Evolutionary conservation across 768 basidiomycete genomes (phyloP).

Genomic region (Suillus brevipes): DNA sequence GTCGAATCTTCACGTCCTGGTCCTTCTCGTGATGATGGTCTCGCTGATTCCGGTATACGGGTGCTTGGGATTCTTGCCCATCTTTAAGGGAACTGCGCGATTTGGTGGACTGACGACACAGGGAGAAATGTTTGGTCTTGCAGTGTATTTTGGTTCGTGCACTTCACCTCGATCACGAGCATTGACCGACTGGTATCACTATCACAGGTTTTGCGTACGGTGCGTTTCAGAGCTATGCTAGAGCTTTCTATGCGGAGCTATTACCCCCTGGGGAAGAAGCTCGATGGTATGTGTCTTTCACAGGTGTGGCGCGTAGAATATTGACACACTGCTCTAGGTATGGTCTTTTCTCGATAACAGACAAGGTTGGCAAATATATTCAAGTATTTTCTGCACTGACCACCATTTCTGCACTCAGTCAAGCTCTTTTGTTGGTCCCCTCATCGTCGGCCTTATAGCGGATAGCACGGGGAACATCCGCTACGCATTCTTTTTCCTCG

Average conservation of each 20-base stretch:
- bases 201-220: constrained; percentile 72
- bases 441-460: constrained; percentile 84
- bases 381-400: background rate
- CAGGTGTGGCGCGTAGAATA: background rate
- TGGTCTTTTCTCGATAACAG: constrained; percentile 86
- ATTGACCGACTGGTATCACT: background rate
- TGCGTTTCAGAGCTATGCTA: constrained; percentile 87
- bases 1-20: constrained; percentile 68
- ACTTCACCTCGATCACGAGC: background rate
- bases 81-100: constrained; percentile 42
- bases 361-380: constrained; percentile 55
- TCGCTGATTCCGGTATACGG: constrained; percentile 77
- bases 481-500: constrained; percentile 86
- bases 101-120: constrained; percentile 79
- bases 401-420: constrained; percentile 49
- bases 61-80: constrained; percentile 70
- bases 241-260: constrained; percentile 85
- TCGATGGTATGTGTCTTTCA: constrained; percentile 57
- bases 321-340: constrained; percentile 39
- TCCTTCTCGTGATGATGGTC: constrained; percentile 65
- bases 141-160: constrained; percentile 75
- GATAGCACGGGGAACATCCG: constrained; percentile 91
- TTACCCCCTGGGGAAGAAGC: constrained; percentile 89
- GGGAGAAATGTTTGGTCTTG: constrained; percentile 83
- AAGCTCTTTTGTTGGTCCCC: constrained; percentile 88